Evolutionary conservation across 306 rosid species (phyloP).

Genomic region (Elaeagnus macrophylla): DNA sequence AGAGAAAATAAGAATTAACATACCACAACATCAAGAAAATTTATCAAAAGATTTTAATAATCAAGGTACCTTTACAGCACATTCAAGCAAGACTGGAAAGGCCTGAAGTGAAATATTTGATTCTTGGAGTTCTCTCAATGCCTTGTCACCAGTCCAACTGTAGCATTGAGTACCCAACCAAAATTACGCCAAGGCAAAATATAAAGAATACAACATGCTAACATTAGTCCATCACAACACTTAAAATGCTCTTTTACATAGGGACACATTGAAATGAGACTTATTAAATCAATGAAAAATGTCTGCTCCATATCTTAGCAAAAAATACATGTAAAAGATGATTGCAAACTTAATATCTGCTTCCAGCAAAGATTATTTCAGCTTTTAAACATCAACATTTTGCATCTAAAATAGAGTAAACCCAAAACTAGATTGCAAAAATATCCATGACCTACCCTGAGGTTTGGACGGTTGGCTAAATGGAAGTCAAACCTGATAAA

Average conservation of each 20-base stretch:
- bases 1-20: constrained; percentile 19
- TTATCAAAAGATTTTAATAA: constrained; percentile 12
- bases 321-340: neutral
- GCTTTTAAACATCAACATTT: neutral
- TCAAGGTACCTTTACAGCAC: constrained; percentile 68
- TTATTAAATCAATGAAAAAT: neutral
- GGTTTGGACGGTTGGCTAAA: neutral
- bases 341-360: too few relatives aligned
- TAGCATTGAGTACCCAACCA: constrained; percentile 12
- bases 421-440: neutral
- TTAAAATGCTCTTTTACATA: neutral
- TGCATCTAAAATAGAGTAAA: neutral
- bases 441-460: neutral
- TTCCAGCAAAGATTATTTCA: neutral
- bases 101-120: constrained; percentile 75
- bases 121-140: constrained; percentile 74
- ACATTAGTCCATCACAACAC: neutral
- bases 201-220: neutral
- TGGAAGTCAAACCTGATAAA: neutral
- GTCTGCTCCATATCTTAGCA: neutral
- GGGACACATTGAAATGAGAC: neutral
- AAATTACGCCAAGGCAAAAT: neutral
- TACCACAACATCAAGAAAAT: constrained; percentile 15
- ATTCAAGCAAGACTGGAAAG: constrained; percentile 77
- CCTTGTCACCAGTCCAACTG: constrained; percentile 93